Evolutionary conservation across 495 filamentous ascomycete species (phyloP).

Genomic region (Aspergillus coremiiformis): DNA sequence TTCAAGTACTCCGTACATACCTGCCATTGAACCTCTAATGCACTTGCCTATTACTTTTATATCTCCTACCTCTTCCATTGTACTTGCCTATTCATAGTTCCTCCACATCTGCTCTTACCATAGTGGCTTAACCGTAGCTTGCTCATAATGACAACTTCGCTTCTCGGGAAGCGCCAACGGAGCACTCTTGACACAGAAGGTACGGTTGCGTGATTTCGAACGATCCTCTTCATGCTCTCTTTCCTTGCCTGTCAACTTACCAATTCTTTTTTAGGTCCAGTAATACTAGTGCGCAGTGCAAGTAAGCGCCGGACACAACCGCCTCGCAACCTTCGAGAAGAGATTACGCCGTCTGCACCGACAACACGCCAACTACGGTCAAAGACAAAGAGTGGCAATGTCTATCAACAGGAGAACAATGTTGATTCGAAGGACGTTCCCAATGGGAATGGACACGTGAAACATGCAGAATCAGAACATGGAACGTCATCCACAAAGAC

Average conservation of each 20-base stretch:
- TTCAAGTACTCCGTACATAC: background rate
- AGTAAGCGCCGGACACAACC: constrained; percentile 55
- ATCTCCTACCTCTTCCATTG: background rate
- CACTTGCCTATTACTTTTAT: background rate
- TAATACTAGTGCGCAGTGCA: constrained; percentile 40
- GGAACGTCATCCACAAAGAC: constrained; percentile 25
- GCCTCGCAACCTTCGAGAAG: constrained; percentile 27
- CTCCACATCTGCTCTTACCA: constrained; percentile 15
- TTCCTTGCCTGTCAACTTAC: background rate
- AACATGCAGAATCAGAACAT: constrained; percentile 25
- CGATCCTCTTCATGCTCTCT: background rate
- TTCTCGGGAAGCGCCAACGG: constrained; percentile 69
- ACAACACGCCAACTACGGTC: constrained; percentile 33
- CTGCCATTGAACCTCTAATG: background rate
- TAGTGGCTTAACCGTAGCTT: constrained; percentile 2
- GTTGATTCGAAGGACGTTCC: constrained; percentile 16
- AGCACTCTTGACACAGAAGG: constrained; percentile 43
- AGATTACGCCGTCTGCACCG: constrained; percentile 6
- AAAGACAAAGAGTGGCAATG: constrained; percentile 16
- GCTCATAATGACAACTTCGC: constrained; percentile 51
- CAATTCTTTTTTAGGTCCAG: constrained; percentile 23
- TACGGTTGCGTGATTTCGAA: constrained; percentile 28
- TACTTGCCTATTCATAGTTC: constrained; percentile 2
- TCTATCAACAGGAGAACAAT: constrained; percentile 27
- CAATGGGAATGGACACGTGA: constrained; percentile 18